These are phyloP conservation scores for Tuber aestivum DNA, from an alignment of 495 filamentous ascomycete genomes.

Conservation along the genomic window DNA sequence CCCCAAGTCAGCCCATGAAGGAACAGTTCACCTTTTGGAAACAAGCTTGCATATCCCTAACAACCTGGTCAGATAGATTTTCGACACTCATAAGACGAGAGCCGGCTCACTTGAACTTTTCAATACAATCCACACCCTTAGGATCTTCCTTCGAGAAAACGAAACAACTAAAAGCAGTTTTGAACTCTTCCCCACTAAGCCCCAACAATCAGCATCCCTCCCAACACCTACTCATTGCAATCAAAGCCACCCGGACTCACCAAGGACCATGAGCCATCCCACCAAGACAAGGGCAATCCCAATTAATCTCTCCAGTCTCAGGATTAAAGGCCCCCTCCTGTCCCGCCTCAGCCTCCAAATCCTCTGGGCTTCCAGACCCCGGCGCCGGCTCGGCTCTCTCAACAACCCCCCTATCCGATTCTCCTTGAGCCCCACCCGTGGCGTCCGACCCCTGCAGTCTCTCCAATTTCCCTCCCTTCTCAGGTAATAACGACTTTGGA, in stretches of 20 bases:
- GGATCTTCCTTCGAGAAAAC: slow-evolving; percentile 88
- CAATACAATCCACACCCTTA: slow-evolving; percentile 98
- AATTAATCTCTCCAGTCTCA: slow-evolving; percentile 99
- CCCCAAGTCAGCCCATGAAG: background rate
- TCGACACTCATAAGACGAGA: slow-evolving; percentile 19
- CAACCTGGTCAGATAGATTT: slow-evolving; percentile 49
- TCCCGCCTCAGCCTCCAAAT: slow-evolving; percentile 70
- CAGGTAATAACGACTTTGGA: slow-evolving; percentile 21
- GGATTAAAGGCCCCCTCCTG: slow-evolving; percentile 92
- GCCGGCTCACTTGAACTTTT: slow-evolving; percentile 70
- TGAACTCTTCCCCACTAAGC: slow-evolving; percentile 73
- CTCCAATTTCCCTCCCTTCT: slow-evolving; percentile 12
- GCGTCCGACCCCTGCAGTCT: slow-evolving; percentile 47
- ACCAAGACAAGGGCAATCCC: slow-evolving; percentile 96
- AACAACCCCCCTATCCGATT: slow-evolving; percentile 38
- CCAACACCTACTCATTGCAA: background rate
- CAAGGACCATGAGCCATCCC: slow-evolving; percentile 97
- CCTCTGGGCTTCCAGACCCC: slow-evolving; percentile 47
- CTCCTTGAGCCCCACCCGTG: slow-evolving; percentile 47
- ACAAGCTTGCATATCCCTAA: slow-evolving; percentile 78
- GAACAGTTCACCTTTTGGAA: slow-evolving; percentile 51
- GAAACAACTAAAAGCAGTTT: slow-evolving; percentile 93
- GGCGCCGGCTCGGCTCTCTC: slow-evolving; percentile 28
- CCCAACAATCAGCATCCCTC: slow-evolving; percentile 6
- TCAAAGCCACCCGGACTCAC: slow-evolving; percentile 6